phyloP scores from a whole-genome alignment of 495 filamentous ascomycete species.

The Trichocladium uniseriatum region DNA sequence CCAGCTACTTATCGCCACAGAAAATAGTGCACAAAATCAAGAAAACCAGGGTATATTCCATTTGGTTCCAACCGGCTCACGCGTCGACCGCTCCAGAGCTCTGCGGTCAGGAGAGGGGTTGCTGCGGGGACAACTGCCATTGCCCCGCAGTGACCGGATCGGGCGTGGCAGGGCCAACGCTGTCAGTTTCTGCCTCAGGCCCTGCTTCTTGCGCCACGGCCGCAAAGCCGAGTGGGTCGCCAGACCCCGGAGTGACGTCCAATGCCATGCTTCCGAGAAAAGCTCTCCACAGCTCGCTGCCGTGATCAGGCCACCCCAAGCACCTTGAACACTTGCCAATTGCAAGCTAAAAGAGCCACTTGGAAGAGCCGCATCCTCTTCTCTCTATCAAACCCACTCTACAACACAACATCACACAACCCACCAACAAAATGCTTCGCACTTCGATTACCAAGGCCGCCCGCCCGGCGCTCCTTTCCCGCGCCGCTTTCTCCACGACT shows the following conservation, averaged over 20 bases:
- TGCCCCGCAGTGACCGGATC: too few species aligned
- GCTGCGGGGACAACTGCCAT: too few species aligned
- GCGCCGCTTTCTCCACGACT: conserved; percentile 52
- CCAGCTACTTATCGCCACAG: too few species aligned
- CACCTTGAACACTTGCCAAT: not conserved
- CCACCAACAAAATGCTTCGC: conserved; percentile 50
- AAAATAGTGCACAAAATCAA: too few species aligned
- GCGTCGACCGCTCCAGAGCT: too few species aligned
- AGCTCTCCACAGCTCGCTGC: conserved; percentile 4
- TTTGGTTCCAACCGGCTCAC: too few species aligned
- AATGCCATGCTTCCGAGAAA: conserved; percentile 1
- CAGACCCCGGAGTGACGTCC: conserved; percentile 5
- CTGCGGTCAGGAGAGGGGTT: too few species aligned
- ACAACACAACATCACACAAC: not conserved
- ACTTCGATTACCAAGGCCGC: conserved; percentile 52
- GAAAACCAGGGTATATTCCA: too few species aligned
- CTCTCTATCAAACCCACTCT: not conserved
- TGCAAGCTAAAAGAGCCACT: not conserved
- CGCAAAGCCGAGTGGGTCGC: conserved; percentile 2
- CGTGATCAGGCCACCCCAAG: conserved; percentile 12
- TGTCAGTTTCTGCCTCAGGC: not conserved
- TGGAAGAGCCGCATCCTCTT: not conserved
- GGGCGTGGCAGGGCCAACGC: not conserved
- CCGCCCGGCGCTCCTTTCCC: conserved; percentile 38
- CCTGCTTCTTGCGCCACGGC: conserved; percentile 1